These are phyloP conservation scores for Agrocybe praecox DNA, from an alignment of 768 basidiomycete species.

Conservation along the genomic window DNA sequence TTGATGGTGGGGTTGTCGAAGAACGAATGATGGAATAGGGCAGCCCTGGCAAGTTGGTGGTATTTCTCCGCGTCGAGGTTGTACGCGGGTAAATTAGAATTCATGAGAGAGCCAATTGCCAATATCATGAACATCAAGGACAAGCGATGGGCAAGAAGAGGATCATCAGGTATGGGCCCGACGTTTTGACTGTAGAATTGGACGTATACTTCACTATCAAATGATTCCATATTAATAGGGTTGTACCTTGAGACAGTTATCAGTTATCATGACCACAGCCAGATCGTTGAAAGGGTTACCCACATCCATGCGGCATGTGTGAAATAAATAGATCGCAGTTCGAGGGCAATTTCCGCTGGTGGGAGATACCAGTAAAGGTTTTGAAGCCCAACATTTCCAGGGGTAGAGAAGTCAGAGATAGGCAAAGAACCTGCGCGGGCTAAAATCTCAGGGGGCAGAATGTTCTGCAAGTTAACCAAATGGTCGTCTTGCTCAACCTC, in stretches of 20 bases:
- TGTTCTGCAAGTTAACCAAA: constrained; percentile 47
- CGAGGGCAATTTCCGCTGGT: constrained; percentile 56
- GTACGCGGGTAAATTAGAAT: constrained; percentile 56
- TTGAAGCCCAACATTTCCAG: constrained; percentile 50
- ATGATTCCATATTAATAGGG: constrained; percentile 60
- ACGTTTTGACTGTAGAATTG: constrained; percentile 55
- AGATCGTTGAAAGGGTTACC: constrained; percentile 23
- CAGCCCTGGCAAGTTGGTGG: constrained; percentile 65
- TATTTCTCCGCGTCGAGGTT: constrained; percentile 72
- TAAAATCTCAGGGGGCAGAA: constrained; percentile 66
- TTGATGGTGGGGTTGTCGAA: constrained; percentile 71
- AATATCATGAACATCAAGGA: constrained; percentile 68
- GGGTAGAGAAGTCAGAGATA: constrained; percentile 45
- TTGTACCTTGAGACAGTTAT: constrained; percentile 53
- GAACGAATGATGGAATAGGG: constrained; percentile 63
- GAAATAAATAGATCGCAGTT: constrained; percentile 62
- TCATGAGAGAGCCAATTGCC: constrained; percentile 66
- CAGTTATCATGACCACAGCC: constrained; percentile 6
- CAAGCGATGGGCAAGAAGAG: constrained; percentile 59
- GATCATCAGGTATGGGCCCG: constrained; percentile 49
- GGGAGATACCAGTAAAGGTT: constrained; percentile 75
- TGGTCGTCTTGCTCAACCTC: constrained; percentile 51
- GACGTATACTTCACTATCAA: constrained; percentile 60
- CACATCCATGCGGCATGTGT: constrained; percentile 75
- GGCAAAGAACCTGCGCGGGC: constrained; percentile 68